Base-by-base conservation (phyloP, 805 yeast species). In the Wickerhamiella siamensis region DNA sequence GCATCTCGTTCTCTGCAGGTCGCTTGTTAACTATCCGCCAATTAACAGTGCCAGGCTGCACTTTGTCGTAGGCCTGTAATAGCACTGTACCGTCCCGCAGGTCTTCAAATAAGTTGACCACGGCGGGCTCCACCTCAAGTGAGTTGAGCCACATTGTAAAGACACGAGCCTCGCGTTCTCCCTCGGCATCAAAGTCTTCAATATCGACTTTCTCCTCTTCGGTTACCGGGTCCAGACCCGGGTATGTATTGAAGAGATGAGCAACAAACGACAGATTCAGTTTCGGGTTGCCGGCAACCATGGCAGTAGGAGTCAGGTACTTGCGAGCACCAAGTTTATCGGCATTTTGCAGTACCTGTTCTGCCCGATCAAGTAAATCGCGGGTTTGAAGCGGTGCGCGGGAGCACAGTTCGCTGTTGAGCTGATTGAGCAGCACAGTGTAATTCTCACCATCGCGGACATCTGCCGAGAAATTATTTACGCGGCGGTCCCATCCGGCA, bases 181-280 rank as follows among this genome's bases (percentile, higher is more conserved):
- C 98, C 65, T 91, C 98, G 20, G 98, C 98, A 60, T 91, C 98
- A 56, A 91, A 91, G 52, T 84, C 97, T 66, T 91, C 98, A 52
- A 91, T 83, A 59, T 87, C 97, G 22, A 91, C 83, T 53, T 77
- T 80, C 44, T 67, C 70, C 63, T 87, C 97, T 48, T 62, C 66
- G 57, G 83, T 93, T 49, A 88, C 74, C 44, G 97, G 97, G 46
- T 87, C 97, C 50, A 91, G 72, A 39, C 98, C 97, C 38, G 98
- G 98, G 58, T 83, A 77, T 5, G 95, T 88, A 67, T 91, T 91
- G 71, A 91, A 91, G 59, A 91, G 69, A 60, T 91, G 94, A 34
- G 98, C 98, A 45, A 91, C 96, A 61, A 91, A 91, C 1, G 97
- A 97, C 60, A 91, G 74, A 61, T 91, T 91, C 66, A 91, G 77